Evolutionary conservation across 768 basidiomycete species (phyloP).

Genomic region (Mycena vulgaris): DNA sequence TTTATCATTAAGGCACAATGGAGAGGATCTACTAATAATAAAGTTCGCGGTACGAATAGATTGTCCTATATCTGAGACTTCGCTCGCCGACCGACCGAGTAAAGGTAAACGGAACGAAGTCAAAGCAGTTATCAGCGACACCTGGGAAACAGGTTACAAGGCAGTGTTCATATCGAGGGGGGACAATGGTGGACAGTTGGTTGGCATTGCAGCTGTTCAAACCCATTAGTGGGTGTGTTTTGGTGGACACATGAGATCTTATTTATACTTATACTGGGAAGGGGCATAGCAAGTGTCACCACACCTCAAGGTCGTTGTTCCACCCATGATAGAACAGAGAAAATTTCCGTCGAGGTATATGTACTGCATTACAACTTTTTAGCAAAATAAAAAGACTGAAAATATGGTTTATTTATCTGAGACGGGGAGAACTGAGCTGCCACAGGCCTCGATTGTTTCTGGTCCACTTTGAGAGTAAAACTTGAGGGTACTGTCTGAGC

Average conservation of each 20-base stretch:
- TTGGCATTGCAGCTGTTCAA: slow-evolving; percentile 24
- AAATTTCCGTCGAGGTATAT: slow-evolving; percentile 6
- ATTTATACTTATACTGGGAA: slow-evolving; percentile 1
- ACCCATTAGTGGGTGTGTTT: neutral
- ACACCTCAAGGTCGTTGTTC: neutral
- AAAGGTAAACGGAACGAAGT: slow-evolving; percentile 15
- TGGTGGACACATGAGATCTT: neutral
- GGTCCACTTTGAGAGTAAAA: neutral
- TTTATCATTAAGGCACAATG: no score
- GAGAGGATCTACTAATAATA: no score
- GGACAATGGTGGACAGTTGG: neutral
- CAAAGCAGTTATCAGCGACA: slow-evolving; percentile 30
- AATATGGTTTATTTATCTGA: neutral
- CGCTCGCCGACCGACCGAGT: neutral
- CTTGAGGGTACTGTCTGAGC: neutral
- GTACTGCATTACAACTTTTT: neutral
- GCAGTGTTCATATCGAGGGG: neutral
- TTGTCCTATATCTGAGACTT: no score
- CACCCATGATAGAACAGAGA: slow-evolving; percentile 14
- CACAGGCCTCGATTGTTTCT: neutral
- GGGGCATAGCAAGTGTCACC: slow-evolving; percentile 4
- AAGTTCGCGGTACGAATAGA: no score
- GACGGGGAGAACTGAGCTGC: neutral
- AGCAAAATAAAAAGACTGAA: neutral
- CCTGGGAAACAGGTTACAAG: slow-evolving; percentile 34